Conservation (phyloP, 345 rosid species). For the Draba incana region DNA sequence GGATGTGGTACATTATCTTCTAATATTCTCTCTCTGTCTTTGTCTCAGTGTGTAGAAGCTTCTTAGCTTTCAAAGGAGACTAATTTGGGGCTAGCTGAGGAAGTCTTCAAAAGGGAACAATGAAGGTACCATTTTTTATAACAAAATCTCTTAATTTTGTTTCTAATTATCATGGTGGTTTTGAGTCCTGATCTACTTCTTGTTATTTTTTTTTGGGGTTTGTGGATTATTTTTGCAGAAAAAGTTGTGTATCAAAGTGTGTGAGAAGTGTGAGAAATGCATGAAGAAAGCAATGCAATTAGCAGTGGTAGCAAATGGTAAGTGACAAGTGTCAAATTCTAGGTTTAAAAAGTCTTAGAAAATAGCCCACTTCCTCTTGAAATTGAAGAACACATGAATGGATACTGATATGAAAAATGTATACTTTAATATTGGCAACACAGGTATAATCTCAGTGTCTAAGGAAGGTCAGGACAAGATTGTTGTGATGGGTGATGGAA, state of each 20-base stretch:
- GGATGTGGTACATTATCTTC: too few species aligned
- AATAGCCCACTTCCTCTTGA: background rate
- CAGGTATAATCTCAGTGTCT: constrained; percentile 50
- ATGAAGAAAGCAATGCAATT: constrained; percentile 41
- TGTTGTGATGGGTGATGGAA: constrained; percentile 45
- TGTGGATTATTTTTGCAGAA: constrained; percentile 39
- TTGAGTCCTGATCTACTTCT: constrained; percentile 1
- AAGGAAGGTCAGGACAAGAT: constrained; percentile 48
- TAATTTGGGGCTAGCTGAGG: background rate
- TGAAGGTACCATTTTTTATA: constrained; percentile 26
- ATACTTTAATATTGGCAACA: background rate
- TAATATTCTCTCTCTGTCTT: too few species aligned
- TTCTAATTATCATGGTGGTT: background rate
- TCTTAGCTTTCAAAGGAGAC: background rate
- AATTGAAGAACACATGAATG: background rate
- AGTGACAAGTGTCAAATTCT: too few species aligned
- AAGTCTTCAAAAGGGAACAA: constrained; percentile 4
- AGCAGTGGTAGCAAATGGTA: constrained; percentile 44
- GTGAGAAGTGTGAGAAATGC: constrained; percentile 43
- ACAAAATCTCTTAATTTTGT: background rate
- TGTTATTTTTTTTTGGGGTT: background rate
- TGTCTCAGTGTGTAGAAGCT: too few species aligned
- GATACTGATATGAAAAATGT: constrained; percentile 12
- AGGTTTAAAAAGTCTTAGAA: background rate
- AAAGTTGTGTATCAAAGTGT: constrained; percentile 45